Conservation (phyloP, 31 red algal species). For the Asparagopsis taxiformis region DNA sequence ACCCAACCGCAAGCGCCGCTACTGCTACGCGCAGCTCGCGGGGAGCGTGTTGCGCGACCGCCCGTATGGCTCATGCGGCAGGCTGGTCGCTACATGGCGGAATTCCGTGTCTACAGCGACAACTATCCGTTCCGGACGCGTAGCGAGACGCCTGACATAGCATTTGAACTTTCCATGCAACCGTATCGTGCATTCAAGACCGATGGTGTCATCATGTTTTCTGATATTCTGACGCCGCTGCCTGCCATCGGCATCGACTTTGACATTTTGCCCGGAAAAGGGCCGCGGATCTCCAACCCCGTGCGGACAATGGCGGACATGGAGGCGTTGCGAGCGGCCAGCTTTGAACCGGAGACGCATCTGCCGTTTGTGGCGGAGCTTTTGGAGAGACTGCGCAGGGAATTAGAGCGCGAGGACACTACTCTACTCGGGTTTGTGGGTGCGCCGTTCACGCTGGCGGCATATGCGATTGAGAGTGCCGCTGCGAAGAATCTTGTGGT, state of each 20-base stretch:
- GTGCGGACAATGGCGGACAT: conserved; percentile 34
- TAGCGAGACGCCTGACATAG: conserved; percentile 71
- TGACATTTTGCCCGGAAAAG: conserved; percentile 68
- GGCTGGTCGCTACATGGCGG: conserved; percentile 83
- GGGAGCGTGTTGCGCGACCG: conserved; percentile 41
- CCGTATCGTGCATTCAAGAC: conserved; percentile 64
- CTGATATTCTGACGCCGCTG: conserved; percentile 85
- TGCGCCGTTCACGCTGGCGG: conserved; percentile 90
- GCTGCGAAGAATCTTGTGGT: conserved; percentile 49
- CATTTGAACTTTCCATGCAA: conserved; percentile 82
- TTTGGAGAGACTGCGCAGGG: conserved; percentile 28
- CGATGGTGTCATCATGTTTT: conserved; percentile 92
- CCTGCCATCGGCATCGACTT: conserved; percentile 70
- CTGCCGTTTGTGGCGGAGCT: conserved; percentile 65
- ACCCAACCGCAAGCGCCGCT: conserved; percentile 13
- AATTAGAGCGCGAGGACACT: conserved; percentile 13
- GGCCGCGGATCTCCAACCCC: conserved; percentile 54
- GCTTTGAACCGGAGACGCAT: conserved; percentile 24
- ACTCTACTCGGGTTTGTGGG: conserved; percentile 92
- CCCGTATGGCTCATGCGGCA: conserved; percentile 98
- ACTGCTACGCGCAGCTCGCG: conserved; percentile 70
- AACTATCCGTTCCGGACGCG: conserved; percentile 61
- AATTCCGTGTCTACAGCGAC: conserved; percentile 64
- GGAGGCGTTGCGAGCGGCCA: not conserved
- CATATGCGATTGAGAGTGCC: conserved; percentile 83